Conservation (phyloP, 108 stramenopile genomes). For the Bacterosira constricta region DNA sequence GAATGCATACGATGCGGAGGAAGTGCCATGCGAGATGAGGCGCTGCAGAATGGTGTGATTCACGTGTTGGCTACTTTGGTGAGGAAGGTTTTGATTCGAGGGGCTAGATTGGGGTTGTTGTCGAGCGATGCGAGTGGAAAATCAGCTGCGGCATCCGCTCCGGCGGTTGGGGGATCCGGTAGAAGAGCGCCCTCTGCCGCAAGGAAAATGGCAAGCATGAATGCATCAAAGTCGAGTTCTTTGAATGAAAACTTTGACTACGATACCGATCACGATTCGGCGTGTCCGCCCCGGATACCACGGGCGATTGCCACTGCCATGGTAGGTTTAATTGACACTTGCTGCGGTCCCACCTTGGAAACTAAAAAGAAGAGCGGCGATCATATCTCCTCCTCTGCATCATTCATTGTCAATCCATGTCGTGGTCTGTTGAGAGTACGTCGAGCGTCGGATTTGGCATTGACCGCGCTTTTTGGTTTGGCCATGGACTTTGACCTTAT, state of each 20-base stretch:
- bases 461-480: slow-evolving; percentile 77
- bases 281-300: slow-evolving; percentile 57
- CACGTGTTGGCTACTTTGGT: slow-evolving; percentile 65
- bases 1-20: slow-evolving; percentile 66
- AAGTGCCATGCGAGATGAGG: slow-evolving; percentile 70
- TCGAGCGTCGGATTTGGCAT: slow-evolving; percentile 76
- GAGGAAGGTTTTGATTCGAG: slow-evolving; percentile 72
- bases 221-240: no score
- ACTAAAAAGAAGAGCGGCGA: slow-evolving; percentile 3
- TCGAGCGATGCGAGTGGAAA: not conserved
- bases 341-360: slow-evolving; percentile 54
- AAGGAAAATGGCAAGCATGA: no score
- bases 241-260: slow-evolving; percentile 40
- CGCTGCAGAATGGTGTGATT: slow-evolving; percentile 75
- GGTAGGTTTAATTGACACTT: slow-evolving; percentile 58
- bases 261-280: slow-evolving; percentile 47
- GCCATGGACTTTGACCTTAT: slow-evolving; percentile 83
- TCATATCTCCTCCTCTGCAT: slow-evolving; percentile 14
- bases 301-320: slow-evolving; percentile 48
- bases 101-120: slow-evolving; percentile 50
- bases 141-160: slow-evolving; percentile 9
- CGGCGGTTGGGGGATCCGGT: not conserved
- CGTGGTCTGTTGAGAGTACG: slow-evolving; percentile 49
- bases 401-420: slow-evolving; percentile 42
- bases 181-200: not conserved